Base-by-base conservation (phyloP, 2,329 filamentous ascomycete species). In the Lasiodiplodia sp. region DNA sequence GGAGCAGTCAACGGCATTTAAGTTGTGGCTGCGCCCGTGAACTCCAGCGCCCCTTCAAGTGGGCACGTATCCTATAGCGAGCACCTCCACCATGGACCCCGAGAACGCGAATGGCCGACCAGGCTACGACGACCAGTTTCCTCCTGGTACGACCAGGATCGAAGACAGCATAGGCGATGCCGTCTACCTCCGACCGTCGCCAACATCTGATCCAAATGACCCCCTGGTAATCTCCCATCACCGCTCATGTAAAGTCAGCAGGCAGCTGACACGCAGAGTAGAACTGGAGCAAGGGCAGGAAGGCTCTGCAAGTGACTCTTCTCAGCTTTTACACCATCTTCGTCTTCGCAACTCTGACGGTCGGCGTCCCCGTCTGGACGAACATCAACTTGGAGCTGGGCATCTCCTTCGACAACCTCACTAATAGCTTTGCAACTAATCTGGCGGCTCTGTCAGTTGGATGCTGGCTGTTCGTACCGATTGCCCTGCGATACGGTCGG, bases 401-500 rank as follows among this genome's bases (percentile, higher is more conserved):
- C 44, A 82, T 85, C 72, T 80, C 74, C 67, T 79, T 76, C 57
- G 75, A 74, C 0, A 71, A 78, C 0, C 70, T 86, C 40, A 86
- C 85, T 63, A 78, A 84, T 65, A 81, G 79, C 3, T 82, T 81
- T 66, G 85, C 84, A 0, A 78, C 80, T 2, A 80, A 79, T 4
- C 83, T 77, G 64, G 84, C 78, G 1, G 76, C 77, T 0, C 73
- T 86, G 0, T 80, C 78, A 16, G 63, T 85, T 5, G 82, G 83
- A 1, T 77, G 77, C 25, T 66, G 84, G 3, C 38, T 85, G 10
- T 74, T 85, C 47, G 79, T 84, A 1, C 83, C 83, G 0, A 81
- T 86, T 40, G 80, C 81, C 2, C 73, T 82, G 62, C 85, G 84
- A 56, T 85, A 78, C 66, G 83, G 84, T 1, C 75, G 83, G 4